Evolutionary conservation across 352 stramenopile genomes (phyloP).

Genomic region (Saprolegnia parasitica): DNA sequence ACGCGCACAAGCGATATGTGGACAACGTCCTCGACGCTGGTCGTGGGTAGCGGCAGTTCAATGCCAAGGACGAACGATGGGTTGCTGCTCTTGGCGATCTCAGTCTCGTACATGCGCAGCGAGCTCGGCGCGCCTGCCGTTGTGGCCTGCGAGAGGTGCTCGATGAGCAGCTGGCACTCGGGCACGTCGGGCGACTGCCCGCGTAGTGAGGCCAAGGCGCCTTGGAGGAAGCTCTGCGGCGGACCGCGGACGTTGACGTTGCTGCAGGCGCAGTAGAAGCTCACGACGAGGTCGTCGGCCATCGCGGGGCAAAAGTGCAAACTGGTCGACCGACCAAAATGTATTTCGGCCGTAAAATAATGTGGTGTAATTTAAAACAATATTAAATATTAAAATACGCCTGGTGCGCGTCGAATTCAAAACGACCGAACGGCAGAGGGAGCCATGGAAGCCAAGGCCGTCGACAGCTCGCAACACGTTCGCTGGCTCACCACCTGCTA

Average conservation of each 20-base stretch:
- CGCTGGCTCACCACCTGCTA: no score
- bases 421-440: no score
- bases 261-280: slow-evolving; percentile 2
- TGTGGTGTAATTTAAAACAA: no score
- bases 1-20: slow-evolving; percentile 1
- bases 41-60: background rate
- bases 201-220: slow-evolving; percentile 1
- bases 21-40: background rate
- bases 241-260: slow-evolving; percentile 11
- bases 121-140: background rate
- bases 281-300: background rate
- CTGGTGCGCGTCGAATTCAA: no score
- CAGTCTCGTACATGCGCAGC: slow-evolving; percentile 3
- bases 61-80: slow-evolving; percentile 15
- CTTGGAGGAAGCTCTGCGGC: slow-evolving; percentile 14
- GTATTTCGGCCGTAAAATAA: no score
- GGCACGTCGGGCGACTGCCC: background rate
- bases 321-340: no score
- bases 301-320: background rate
- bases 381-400: no score
- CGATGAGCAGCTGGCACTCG: slow-evolving; percentile 18
- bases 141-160: background rate
- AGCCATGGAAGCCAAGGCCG: no score
- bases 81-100: background rate
- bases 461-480: no score